Evolutionary conservation across 139 green algal species (phyloP), one percentile per base, ranked within the genome.

Genomic region (Chlamydomonas asymmetrica): DNA sequence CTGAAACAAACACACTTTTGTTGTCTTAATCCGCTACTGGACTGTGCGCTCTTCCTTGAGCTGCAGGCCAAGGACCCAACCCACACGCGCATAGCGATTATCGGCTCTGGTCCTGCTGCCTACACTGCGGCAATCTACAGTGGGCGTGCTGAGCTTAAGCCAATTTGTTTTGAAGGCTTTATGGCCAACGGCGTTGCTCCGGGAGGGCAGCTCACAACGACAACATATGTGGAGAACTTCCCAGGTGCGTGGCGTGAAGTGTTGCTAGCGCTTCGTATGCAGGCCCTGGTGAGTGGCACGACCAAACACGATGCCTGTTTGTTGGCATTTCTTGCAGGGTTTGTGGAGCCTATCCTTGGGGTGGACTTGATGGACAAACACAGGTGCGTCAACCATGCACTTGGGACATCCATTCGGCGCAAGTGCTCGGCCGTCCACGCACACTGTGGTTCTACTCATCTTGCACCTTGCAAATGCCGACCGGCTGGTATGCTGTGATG

Each of bases 61-160:
- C n/a, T 67, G 35, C 13, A 40, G 6, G 35, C 13, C 40, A 22
- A 67, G 22, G 61, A 20, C 5, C 31, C 35, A 20, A 63, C 78
- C 16, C 66, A 69, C 50, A 90, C 89, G 0, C 80, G 87, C 5
- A 78, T 95, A 0, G 89, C 72, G 48, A 97, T 97, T 70, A 83
- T 97, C 8, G 92, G 92, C 27, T 89, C 77, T 6, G 92, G 92
- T 8, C 92, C 92, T 29, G 92, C 92, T 27, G 92, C 88, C 2
- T 92, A 97, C 76, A 96, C 92, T 20, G 92, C 92, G n/a, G 92
- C 92, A 13, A 85, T 86, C 18, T 93, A 93, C 73, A 66, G 80
- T 23, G 86, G 76, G 2, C 71, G 87, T 0, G 82, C 87, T 54
- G 92, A 97, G 75, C 82, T 97, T 38, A 69, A 88, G 54, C 92